A percentile compares a stretch with the other conserved stretches of the same genome.
Evolutionary conservation across 768 basidiomycete species (phyloP).

Genomic region (Psilocybe cyanescens): DNA sequence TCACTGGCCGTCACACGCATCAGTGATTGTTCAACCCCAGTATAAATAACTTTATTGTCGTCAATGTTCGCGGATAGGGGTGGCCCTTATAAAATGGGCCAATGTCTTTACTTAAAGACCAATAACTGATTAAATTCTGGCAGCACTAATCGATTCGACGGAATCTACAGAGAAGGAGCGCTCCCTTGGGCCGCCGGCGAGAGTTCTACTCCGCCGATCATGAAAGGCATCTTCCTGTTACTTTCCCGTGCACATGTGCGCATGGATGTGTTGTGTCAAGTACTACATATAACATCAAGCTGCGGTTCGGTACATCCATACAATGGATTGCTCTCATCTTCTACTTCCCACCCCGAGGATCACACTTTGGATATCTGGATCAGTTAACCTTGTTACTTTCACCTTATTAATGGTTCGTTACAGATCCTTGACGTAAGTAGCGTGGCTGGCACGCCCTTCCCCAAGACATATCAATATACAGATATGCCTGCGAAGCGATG

Average conservation of each 20-base stretch:
- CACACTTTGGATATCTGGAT: constrained; percentile 21
- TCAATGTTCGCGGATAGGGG: constrained; percentile 1
- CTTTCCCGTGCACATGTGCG: constrained; percentile 5
- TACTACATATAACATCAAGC: constrained; percentile 1
- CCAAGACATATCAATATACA: constrained; percentile 5
- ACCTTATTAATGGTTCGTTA: constrained; percentile 23
- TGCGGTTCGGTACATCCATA: neutral
- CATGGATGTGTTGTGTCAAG: constrained; percentile 3
- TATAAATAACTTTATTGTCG: neutral
- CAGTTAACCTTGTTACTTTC: constrained; percentile 15
- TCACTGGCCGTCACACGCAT: too few species aligned
- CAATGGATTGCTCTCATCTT: neutral
- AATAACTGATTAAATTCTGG: neutral
- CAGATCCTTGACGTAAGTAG: constrained; percentile 22
- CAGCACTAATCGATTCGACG: neutral
- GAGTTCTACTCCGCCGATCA: constrained; percentile 18
- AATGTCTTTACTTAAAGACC: neutral
- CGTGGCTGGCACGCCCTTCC: constrained; percentile 32
- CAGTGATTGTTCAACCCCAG: too few species aligned
- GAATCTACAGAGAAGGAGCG: constrained; percentile 12
- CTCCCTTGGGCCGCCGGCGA: constrained; percentile 18
- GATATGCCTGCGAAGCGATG: constrained; percentile 28
- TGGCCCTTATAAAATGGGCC: neutral
- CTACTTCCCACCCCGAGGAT: constrained; percentile 30
- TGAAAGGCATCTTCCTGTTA: constrained; percentile 8